Base-by-base conservation (phyloP, 345 rosid species). In the Moricandia arvensis region DNA sequence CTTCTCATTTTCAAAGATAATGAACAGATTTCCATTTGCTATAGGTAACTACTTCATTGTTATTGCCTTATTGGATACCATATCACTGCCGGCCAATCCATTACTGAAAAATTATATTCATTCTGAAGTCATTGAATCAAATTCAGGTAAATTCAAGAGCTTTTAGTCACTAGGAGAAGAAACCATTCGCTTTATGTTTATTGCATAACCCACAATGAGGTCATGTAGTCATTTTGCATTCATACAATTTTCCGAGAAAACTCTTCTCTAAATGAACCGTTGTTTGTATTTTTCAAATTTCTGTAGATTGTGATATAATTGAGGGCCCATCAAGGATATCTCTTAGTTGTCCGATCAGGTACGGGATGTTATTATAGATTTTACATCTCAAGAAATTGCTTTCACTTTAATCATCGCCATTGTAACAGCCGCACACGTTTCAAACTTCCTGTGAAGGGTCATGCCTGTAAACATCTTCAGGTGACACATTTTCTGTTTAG, bases 321-420 rank as follows among this genome's bases (percentile, higher is more conserved):
- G 97, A 88, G 86, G 99, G 97, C 35, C 85, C 93, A 77, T 95
- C 97, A 74, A 86, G 97, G 15, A 81, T 95, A 70, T 88, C 97
- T 59, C 96, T 95, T 55, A 84, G 75, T 62, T 95, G 99, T 78
- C 99, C 99, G 59, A 92, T 95, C 81, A 92, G 97, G 99, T 90
- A 78, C 17, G 11, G 24, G 51, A 6, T 69, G 72, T 12, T 62
- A 41, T 69, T 60, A 59, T 65, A 34, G 18, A 53, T 70, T 21
- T 55, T 74, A 41, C 65, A 30, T 69, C 26, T 33, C 3, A 43
- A 26, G 49, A 54, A 64, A 43, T 58, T 63, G 31, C 43, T 73
- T 74, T 60, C 59, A 60, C 34, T 13, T n/a, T 45, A 45, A 45
- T 6, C 53, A 69, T 27, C 30, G 55, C 57, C 35, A 27, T 16